Percentiles rank a stretch among this genome's conserved stretches.
Conservation (phyloP, 2,329 filamentous ascomycete genomes). For the Pyrenophora teres region DNA sequence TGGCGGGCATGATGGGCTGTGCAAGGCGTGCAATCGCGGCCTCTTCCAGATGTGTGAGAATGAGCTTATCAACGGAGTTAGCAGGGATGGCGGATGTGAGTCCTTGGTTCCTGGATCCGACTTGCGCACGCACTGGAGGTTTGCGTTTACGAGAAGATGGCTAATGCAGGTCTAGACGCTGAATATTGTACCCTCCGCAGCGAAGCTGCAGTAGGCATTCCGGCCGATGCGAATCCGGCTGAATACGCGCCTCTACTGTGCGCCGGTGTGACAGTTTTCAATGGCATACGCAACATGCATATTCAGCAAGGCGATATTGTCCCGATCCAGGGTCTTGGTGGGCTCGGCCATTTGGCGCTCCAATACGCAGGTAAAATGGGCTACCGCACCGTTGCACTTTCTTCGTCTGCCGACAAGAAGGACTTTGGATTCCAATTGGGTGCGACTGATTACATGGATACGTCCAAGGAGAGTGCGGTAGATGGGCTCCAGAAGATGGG, state of each 20-base stretch:
- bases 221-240: constrained; percentile 53
- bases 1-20: constrained; percentile 66
- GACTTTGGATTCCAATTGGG: constrained; percentile 60
- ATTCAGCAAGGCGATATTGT: constrained; percentile 53
- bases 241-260: constrained; percentile 54
- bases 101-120: neutral
- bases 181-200: constrained; percentile 65
- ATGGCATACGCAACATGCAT: constrained; percentile 56
- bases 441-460: constrained; percentile 62
- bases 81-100: constrained; percentile 67
- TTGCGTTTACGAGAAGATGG: neutral
- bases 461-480: constrained; percentile 56
- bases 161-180: constrained; percentile 47
- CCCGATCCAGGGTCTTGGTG: constrained; percentile 59
- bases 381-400: constrained; percentile 58
- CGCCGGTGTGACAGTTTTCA: constrained; percentile 59
- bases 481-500: constrained; percentile 61
- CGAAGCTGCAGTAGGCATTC: constrained; percentile 63
- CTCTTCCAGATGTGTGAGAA: constrained; percentile 72
- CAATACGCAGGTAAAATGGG: constrained; percentile 60
- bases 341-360: constrained; percentile 58
- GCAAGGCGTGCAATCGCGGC: constrained; percentile 66
- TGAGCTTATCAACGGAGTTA: constrained; percentile 66
- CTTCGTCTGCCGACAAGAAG: constrained; percentile 57
- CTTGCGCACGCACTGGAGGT: neutral